Evolutionary conservation across 208 protist species (phyloP), one percentile per base, ranked within the genome.

Genomic region (Crithidia sp.): DNA sequence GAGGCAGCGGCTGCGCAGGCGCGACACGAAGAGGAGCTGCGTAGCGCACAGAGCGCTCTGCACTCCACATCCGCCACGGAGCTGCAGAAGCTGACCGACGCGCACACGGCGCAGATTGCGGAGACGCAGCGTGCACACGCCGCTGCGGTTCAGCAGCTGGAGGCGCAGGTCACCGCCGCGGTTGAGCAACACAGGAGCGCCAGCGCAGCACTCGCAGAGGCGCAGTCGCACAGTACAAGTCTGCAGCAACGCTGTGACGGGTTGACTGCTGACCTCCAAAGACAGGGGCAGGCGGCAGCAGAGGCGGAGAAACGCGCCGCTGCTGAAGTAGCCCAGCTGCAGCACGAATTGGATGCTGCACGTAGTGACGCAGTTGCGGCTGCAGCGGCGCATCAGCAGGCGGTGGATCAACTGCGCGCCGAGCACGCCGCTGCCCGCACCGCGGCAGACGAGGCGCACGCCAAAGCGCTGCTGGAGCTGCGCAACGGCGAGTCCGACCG

Each of bases 91-190:
- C 65, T 81, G 14, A 17, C 39, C 7, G 54, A 76, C 53, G 28
- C 53, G 2, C 82, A 90, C 59, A 63, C 65, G 57, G 68, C 49
- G 4, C 71, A 79, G 50, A 16, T 86, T 44, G 68, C 82, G 17
- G 45, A 63, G 28, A 36, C 83, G 47, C 67, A 72, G 65, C 64
- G 49, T 41, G 57, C 74, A 49, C 63, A 76, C 28, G 67, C 50
- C 14, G 66, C 64, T 36, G 79, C 68, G 53, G 43, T 83, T 5
- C 56, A 47, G 8, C 68, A 71, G 62, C 53, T 77, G 9, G 61
- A 77, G 5, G 57, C 19, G 10, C 68, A 76, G 47, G 40, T 71
- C 16, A 56, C 64, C 1, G 47, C 79, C 2, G 72, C 55, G 10
- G 57, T 56, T 7, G 64, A 70, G 71, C 59, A 77, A 37, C 44